Percentiles rank a stretch among this genome's conserved stretches.
Conservation (phyloP, 1,284 basidiomycete species). For the Xerocomus cyaneibrunnescens region DNA sequence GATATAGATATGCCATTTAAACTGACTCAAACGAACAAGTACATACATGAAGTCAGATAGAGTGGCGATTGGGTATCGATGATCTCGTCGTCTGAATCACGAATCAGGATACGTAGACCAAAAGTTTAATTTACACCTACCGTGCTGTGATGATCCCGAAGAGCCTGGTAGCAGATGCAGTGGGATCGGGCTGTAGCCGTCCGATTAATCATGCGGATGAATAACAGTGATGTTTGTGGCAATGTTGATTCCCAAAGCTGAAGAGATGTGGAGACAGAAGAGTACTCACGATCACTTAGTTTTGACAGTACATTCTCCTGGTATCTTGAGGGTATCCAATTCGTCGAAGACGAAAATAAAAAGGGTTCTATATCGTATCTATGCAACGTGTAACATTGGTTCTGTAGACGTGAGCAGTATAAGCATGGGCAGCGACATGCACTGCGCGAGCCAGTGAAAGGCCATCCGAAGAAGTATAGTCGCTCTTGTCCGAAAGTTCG, state of each 20-base stretch:
- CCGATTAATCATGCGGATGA: constrained; percentile 35
- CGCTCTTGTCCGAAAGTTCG: too few relatives aligned
- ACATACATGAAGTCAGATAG: constrained; percentile 31
- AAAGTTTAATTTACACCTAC: background rate
- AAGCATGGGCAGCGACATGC: too few relatives aligned
- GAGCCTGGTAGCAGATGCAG: constrained; percentile 28
- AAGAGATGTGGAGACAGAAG: background rate
- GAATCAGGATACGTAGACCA: background rate
- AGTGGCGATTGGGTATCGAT: constrained; percentile 55
- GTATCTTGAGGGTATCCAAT: constrained; percentile 57
- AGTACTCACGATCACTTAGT: constrained; percentile 46
- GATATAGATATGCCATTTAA: background rate
- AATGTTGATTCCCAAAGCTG: background rate
- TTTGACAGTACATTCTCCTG: constrained; percentile 45
- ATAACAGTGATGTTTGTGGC: constrained; percentile 51
- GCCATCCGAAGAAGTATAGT: too few relatives aligned
- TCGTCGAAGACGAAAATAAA: constrained; percentile 55
- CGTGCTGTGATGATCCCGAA: constrained; percentile 3
- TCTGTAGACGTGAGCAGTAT: background rate
- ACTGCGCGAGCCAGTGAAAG: too few relatives aligned
- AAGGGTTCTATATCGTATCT: constrained; percentile 51
- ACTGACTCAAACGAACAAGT: background rate
- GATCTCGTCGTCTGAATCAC: constrained; percentile 31
- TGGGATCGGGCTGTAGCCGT: background rate
- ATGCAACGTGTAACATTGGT: too few relatives aligned